Conservation (phyloP, 2,329 filamentous ascomycete species). For the Sarocladium strictum region DNA sequence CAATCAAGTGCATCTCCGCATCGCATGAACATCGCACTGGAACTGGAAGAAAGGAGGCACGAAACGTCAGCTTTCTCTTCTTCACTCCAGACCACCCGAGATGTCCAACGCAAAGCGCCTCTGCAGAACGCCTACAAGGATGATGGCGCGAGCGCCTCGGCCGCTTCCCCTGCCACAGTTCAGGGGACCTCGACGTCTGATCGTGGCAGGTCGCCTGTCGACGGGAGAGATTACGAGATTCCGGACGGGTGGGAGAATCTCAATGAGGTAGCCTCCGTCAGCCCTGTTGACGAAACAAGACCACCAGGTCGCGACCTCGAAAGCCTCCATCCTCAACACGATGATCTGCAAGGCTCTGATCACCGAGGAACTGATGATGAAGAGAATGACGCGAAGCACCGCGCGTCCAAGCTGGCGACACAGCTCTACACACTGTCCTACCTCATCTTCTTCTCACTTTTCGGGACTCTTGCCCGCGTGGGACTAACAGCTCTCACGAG, state of each 20-base stretch:
- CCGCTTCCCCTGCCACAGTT: background rate
- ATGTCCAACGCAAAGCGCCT: background rate
- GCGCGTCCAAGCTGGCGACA: constrained; percentile 45
- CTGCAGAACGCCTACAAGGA: background rate
- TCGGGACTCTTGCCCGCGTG: constrained; percentile 78
- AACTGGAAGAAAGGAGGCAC: no score
- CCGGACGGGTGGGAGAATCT: constrained; percentile 34
- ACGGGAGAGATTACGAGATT: constrained; percentile 20
- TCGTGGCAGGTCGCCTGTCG: background rate
- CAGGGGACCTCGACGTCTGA: background rate
- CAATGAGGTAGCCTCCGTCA: constrained; percentile 31
- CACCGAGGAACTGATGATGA: background rate
- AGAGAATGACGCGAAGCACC: background rate
- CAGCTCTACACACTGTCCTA: constrained; percentile 71
- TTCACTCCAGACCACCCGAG: background rate
- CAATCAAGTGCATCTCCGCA: background rate
- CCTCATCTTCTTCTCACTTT: constrained; percentile 76
- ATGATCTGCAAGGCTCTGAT: constrained; percentile 2
- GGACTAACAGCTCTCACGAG: constrained; percentile 73
- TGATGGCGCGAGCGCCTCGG: background rate
- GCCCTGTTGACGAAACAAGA: constrained; percentile 12
- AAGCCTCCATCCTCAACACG: background rate
- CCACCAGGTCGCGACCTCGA: background rate
- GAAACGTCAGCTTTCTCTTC: background rate
- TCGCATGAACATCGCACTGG: no score